Conservation (phyloP, 176 grass and related monocot species). For the Musa troglodytarum region DNA sequence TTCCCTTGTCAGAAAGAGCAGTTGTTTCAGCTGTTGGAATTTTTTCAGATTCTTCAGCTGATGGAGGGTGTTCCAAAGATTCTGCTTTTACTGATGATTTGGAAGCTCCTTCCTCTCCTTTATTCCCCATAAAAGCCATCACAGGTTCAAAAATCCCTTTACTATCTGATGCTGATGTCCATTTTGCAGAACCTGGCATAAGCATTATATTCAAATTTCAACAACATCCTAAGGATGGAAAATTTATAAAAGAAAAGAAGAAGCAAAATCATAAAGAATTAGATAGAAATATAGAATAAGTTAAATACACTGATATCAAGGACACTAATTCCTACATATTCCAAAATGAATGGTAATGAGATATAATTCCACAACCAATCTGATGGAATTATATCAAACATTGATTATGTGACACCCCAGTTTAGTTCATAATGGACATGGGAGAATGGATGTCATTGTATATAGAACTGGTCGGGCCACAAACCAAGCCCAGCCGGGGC, state of each 20-base stretch:
- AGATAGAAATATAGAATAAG: background rate
- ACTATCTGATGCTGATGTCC: slow-evolving; percentile 37
- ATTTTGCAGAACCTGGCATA: slow-evolving; percentile 38
- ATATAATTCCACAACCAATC: background rate
- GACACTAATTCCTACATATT: background rate
- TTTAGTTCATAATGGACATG: too few species aligned
- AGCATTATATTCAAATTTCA: background rate
- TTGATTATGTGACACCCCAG: too few species aligned
- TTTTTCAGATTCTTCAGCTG: slow-evolving; percentile 37
- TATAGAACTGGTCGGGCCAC: too few species aligned
- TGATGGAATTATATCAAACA: background rate
- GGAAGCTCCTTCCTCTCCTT: slow-evolving; percentile 40
- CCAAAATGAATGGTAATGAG: background rate
- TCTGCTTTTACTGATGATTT: slow-evolving; percentile 33
- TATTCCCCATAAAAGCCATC: slow-evolving; percentile 89
- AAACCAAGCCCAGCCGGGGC: too few species aligned
- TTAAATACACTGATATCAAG: background rate
- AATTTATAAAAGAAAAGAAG: background rate
- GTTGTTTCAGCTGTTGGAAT: slow-evolving; percentile 31
- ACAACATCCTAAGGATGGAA: background rate
- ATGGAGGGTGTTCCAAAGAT: slow-evolving; percentile 22
- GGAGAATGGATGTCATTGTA: too few species aligned
- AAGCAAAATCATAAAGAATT: background rate
- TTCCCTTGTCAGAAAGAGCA: slow-evolving; percentile 19
- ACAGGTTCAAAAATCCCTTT: slow-evolving; percentile 70